Evolutionary conservation across 768 basidiomycete species (phyloP), one percentile per base, ranked within the genome.

Genomic region (Myochromella boudieri): DNA sequence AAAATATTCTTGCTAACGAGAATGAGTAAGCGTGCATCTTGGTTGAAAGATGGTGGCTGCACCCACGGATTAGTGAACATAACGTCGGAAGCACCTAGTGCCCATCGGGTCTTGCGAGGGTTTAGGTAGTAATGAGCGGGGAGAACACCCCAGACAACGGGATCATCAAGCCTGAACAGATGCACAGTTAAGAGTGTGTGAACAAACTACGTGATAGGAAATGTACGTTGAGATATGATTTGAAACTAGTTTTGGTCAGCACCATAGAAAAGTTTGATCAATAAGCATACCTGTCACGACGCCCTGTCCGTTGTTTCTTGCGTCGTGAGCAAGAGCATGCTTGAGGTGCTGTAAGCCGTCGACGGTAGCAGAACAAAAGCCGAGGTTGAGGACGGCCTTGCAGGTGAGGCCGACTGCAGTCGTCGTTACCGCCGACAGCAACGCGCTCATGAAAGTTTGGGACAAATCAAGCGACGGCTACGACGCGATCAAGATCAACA

Each of bases 161-260:
- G 89, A 57, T 91, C 90, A 59, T 93, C 91, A 42, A 91, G 72
- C 17, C 88, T 93, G 59, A 28, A 50, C 17, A 40, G 27, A 55
- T 46, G 22, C 33, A n/a, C 55, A 26, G 42, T 24, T 42, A 39
- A 53, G 20, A 17, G 15, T 51, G n/a, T 31, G 17, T 21, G 40
- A 27, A 22, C 25, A 47, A 39, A 20, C 39, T 26, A 42, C 34
- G 24, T 24, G 25, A 46, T 51, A 46, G 32, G 45, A 54, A 47
- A 72, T 84, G 46, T 62, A 93, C 85, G 91, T 94, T 40, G 95
- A 97, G 44, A 95, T 83, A 61, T 98, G 95, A 65, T 98, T 98
- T 46, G 87, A 82, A 37, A 97, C 94, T 95, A 53, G 24, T 28
- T 33, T 44, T 36, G 31, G 43, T 46, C 21, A 51, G 42, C 34